Evolutionary conservation across 805 yeast species (phyloP), one percentile per base, ranked within the genome.

Genomic region (Wickerhamomyces strasburgensis): DNA sequence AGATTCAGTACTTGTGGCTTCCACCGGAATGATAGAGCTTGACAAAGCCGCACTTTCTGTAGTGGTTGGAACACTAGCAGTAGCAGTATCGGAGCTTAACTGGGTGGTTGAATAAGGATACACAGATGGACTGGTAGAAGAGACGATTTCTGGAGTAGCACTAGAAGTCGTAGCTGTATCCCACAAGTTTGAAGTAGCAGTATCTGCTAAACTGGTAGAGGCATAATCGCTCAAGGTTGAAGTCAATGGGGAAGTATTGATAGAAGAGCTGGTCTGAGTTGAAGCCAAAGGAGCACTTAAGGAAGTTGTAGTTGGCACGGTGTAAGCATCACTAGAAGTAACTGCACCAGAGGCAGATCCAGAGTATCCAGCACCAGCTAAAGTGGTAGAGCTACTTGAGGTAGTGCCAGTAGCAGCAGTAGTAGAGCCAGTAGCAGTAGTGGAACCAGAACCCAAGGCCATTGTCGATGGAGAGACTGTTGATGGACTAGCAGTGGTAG

Each of bases 221-320:
- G 35, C 16, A 14, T 23, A 19, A 32, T 34, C 10, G 32, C 17
- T 7, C 16, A n/a, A 17, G 3, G 30, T 27, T 7, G 30, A 27
- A 2, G 11, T 13, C 30, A 27, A 6, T 14, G 30, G 30, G 13
- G 30, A 14, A 18, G 23, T 16, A 6, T 16, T 10, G 5, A n/a
- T 13, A 13, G 32, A 16, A 23, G 35, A 14, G 6, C 27, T 14
- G 8, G 31, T 14, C 5, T 31, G 18, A 9, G 33, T 29, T 15
- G 11, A 25, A 16, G 8, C 40, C 21, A 36, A 30, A 16, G 43
- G 43, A 5, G 43, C 43, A 33, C 35, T 40, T 21, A 36, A 4
- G 4, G 39, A 23, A 2, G 36, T 24, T 10, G 40, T 27, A 8
- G 44, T 31, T n/a, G 44, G 31, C 27, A 40, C 31, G 5, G 14